A percentile compares a stretch with the other conserved stretches of the same genome.
Conservation (phyloP, 306 rosid genomes). For the Medicago truncatula region DNA sequence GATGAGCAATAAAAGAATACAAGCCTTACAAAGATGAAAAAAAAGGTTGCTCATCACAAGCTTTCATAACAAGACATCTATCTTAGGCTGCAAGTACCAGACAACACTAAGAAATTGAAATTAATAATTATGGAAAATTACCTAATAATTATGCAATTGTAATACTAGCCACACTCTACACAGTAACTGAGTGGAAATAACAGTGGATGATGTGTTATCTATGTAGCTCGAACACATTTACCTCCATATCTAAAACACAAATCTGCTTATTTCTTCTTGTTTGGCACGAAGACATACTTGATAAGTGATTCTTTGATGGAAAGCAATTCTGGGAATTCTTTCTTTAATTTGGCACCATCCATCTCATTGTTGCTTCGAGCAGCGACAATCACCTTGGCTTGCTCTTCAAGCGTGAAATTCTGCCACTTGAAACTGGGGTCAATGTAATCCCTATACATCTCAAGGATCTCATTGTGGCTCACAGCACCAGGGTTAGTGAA, state of each 20-base stretch:
- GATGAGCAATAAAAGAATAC: slow-evolving; percentile 44
- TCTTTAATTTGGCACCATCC: slow-evolving; percentile 79
- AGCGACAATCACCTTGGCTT: slow-evolving; percentile 88
- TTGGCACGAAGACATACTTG: slow-evolving; percentile 71
- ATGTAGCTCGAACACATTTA: background rate
- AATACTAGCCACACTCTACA: slow-evolving; percentile 35
- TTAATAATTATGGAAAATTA: slow-evolving; percentile 18
- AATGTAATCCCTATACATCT: slow-evolving; percentile 81
- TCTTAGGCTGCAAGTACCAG: slow-evolving; percentile 20
- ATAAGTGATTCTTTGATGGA: slow-evolving; percentile 76
- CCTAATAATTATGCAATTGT: slow-evolving; percentile 30
- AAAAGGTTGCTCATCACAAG: slow-evolving; percentile 32
- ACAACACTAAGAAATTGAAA: slow-evolving; percentile 24
- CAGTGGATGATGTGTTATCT: background rate
- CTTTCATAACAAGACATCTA: slow-evolving; percentile 30
- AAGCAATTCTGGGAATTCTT: slow-evolving; percentile 87
- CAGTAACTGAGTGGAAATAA: slow-evolving; percentile 33
- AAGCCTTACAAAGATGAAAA: slow-evolving; percentile 24
- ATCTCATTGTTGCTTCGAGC: slow-evolving; percentile 90
- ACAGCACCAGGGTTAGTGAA: slow-evolving; percentile 90
- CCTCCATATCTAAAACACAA: slow-evolving; percentile 28
- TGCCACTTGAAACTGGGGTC: slow-evolving; percentile 63
- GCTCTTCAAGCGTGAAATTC: slow-evolving; percentile 85
- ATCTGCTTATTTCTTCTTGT: slow-evolving; percentile 65
- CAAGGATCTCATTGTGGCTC: slow-evolving; percentile 84